These are phyloP conservation scores for grape (Vitis vinifera) DNA, from an alignment of 164 flowering plant species.

Conservation along the genomic window DNA sequence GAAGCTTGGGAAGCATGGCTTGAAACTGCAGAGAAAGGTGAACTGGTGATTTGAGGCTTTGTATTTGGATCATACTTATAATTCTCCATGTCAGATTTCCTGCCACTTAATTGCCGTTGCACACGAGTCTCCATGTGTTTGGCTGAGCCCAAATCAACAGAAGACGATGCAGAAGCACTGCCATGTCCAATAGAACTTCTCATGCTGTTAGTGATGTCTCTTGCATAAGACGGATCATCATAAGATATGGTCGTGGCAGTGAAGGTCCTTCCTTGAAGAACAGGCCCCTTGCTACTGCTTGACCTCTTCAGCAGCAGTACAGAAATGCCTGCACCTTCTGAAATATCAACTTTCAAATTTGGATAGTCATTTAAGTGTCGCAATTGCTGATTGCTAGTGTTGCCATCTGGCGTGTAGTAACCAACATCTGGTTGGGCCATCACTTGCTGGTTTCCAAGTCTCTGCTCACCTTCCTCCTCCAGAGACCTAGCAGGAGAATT, in stretches of 20 bases:
- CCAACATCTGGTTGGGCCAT: slow-evolving; percentile 18
- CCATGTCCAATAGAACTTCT: slow-evolving; percentile 74
- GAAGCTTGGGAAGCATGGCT: slow-evolving; percentile 34
- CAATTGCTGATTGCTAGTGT: slow-evolving; percentile 22
- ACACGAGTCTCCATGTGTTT: slow-evolving; percentile 54
- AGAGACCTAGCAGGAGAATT: slow-evolving; percentile 23
- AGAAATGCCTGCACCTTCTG: slow-evolving; percentile 78
- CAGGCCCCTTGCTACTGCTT: slow-evolving; percentile 70
- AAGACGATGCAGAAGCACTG: slow-evolving; percentile 73
- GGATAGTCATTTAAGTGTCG: slow-evolving; percentile 22
- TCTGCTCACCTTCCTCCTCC: slow-evolving; percentile 39
- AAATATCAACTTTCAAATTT: slow-evolving; percentile 37
- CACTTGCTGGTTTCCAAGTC: slow-evolving; percentile 22
- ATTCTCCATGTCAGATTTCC: slow-evolving; percentile 55
- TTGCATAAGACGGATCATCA: slow-evolving; percentile 69
- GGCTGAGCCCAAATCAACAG: slow-evolving; percentile 64
- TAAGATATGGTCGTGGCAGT: slow-evolving; percentile 52
- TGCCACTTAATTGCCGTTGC: slow-evolving; percentile 66
- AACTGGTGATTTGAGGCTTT: slow-evolving; percentile 40
- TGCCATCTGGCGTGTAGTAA: slow-evolving; percentile 18
- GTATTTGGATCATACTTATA: slow-evolving; percentile 36
- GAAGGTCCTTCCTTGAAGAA: slow-evolving; percentile 67
- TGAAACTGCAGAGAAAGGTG: slow-evolving; percentile 57
- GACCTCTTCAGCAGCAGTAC: slow-evolving; percentile 68
- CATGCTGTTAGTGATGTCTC: slow-evolving; percentile 58